Evolutionary conservation across 1,139 yeast species (phyloP), one percentile per base, ranked within the genome.

Genomic region (Lodderomyces oxycetoniae): DNA sequence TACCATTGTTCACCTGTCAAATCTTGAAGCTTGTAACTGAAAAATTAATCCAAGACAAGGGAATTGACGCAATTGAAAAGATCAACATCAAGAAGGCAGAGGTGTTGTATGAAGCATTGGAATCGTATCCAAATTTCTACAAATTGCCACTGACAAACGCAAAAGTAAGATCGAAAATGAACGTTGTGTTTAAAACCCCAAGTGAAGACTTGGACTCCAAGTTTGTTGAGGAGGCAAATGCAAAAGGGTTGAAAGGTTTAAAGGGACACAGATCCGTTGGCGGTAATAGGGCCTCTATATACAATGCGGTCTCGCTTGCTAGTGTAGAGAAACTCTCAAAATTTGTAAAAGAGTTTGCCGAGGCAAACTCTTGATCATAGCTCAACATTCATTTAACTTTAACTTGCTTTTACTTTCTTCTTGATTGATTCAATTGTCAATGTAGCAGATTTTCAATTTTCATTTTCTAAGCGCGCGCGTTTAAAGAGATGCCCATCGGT

Each of bases 191-290:
- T 69, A 87, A 86, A 17, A 61, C 87, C 33, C 74, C 76, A 25
- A 75, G 68, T 25, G 67, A 61, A 7, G 84, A 75, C 2, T 57
- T 77, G 37, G 96, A 88, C 50, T 70, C 71, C 3, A 63, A 71
- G 43, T 89, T 89, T 60, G 53, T 89, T 42, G 63, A 74, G 42
- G 77, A 70, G 34, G 77, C 74, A 17, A 73, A 62, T 28, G 67
- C 55, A 26, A 67, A 64, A 14, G 53, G 59, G 1, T 67, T 89
- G 44, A 63, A 77, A 10, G 97, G 96, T 3, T 70, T 91, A 50
- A 87, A 89, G 63, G 98, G 98, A 17, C 97, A 91, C 57, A 77
- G 98, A 57, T 85, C 96, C 7, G 97, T 91, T 31, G 97, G 97
- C 31, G 98, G 98, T 26, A 83, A 89, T 63, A 81, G 98, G 60